Conservation (phyloP, 2,329 filamentous ascomycete species). For the Venturia effusa region DNA sequence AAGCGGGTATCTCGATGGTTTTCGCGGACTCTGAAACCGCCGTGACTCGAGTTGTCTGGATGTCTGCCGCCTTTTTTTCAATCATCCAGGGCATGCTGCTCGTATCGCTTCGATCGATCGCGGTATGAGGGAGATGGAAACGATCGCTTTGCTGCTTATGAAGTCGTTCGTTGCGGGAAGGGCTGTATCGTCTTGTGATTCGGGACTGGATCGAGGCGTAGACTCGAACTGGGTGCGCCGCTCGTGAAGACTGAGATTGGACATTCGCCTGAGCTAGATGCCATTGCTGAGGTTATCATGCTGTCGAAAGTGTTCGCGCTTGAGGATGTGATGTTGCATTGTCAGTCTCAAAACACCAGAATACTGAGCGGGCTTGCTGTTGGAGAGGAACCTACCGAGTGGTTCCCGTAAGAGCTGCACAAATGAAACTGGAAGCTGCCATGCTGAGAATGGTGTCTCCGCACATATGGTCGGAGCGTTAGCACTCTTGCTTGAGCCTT, state of each 20-base stretch:
- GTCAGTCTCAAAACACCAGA: not conserved
- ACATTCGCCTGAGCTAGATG: not conserved
- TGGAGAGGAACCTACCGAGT: not conserved
- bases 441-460: not conserved
- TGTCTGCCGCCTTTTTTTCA: not conserved
- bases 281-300: not conserved
- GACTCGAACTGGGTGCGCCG: not conserved
- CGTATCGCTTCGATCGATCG: not conserved
- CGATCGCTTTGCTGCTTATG: not conserved
- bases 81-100: not conserved
- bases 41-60: not conserved
- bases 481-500: not conserved
- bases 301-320: not conserved
- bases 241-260: not conserved
- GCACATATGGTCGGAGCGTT: not conserved
- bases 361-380: not conserved
- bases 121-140: not conserved
- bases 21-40: not conserved
- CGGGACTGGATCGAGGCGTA: not conserved
- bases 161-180: not conserved
- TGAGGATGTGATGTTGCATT: not conserved
- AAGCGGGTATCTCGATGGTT: not conserved
- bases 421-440: not conserved
- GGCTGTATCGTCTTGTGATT: not conserved
- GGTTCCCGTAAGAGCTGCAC: not conserved